Base-by-base conservation (phyloP, 805 yeast species). In the Candida boleticola region DNA sequence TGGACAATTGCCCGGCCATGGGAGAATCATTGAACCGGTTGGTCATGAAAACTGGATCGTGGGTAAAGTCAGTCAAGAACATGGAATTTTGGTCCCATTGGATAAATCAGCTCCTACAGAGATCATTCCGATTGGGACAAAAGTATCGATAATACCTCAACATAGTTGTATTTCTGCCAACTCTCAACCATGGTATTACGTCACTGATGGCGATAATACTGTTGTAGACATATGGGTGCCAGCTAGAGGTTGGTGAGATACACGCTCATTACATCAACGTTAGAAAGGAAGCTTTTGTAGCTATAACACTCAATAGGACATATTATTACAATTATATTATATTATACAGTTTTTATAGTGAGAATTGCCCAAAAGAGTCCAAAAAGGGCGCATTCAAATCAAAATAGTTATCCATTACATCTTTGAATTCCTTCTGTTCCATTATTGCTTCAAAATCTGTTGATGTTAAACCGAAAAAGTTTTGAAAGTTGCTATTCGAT, bases 91-190 rank as follows among this genome's bases (percentile, higher is more conserved):
- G 37, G 68, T 64, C n/a, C 82, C 86, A 2, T 48, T 57, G 13
- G 58, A 56, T 5, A 50, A 33, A 3, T 45, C 43, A 5, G 63
- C 59, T 2, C 49, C 54, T 11, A 56, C 66, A 14, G 44, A 61
- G 32, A 58, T 79, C 53, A 65, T 79, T 19, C 81, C 81, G 19
- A 49, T 63, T 25, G 89, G 89, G 1, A 68, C 80, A 1, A 71
- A 74, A 44, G 71, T 84, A 7, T 62, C 64, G 23, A 68, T 85
- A 26, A 48, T 78, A 19, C 89, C 89, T 3, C 88, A 85, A 57
- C 93, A 85, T 56, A 65, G 80, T 9, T 85, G 93, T 58, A 85
- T 85, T 42, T 76, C 86, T 2, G 85, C 85, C 36, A 79, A 80
- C 5, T 67, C 79, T 13, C 81, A 69, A 54, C 79, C 76, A 2